Evolutionary conservation across 2,329 filamentous ascomycete species (phyloP).

Genomic region (Colletotrichum falcatum): DNA sequence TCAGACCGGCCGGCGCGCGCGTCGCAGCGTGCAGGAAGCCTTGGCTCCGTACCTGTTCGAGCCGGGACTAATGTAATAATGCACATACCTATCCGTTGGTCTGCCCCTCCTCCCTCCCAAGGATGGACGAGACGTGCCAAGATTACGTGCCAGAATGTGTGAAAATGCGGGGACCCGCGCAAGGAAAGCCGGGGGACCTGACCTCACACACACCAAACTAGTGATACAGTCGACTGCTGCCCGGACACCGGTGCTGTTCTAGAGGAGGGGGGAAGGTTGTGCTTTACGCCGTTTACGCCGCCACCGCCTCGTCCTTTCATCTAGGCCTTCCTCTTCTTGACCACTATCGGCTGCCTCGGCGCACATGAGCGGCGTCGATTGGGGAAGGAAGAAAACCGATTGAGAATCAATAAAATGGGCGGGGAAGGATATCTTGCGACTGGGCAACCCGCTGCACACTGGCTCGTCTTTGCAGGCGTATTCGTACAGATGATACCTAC

Average conservation of each 20-base stretch:
- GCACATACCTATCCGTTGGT: neutral
- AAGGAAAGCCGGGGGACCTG: conserved; percentile 28
- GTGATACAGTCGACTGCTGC: neutral
- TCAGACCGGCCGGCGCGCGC: conserved; percentile 17
- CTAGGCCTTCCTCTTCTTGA: neutral
- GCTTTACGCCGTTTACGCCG: conserved; percentile 37
- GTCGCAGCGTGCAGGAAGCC: neutral
- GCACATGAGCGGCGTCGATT: neutral
- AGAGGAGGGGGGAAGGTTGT: neutral
- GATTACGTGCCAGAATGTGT: conserved; percentile 26
- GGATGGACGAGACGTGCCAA: conserved; percentile 20
- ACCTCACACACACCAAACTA: conserved; percentile 25
- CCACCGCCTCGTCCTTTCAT: neutral
- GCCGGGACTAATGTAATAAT: conserved; percentile 5
- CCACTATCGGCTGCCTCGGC: neutral
- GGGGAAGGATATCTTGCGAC: neutral
- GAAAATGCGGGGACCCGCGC: conserved; percentile 29
- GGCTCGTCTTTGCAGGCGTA: neutral
- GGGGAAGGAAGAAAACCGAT: neutral
- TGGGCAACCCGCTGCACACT: neutral
- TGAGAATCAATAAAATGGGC: neutral
- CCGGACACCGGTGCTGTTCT: neutral
- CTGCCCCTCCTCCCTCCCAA: neutral
- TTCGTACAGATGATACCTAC: too few relatives aligned
- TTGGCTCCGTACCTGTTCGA: conserved; percentile 6